These are phyloP conservation scores for Juglanconis juglandina DNA, from an alignment of 2,329 filamentous ascomycete species.

Conservation along the genomic window DNA sequence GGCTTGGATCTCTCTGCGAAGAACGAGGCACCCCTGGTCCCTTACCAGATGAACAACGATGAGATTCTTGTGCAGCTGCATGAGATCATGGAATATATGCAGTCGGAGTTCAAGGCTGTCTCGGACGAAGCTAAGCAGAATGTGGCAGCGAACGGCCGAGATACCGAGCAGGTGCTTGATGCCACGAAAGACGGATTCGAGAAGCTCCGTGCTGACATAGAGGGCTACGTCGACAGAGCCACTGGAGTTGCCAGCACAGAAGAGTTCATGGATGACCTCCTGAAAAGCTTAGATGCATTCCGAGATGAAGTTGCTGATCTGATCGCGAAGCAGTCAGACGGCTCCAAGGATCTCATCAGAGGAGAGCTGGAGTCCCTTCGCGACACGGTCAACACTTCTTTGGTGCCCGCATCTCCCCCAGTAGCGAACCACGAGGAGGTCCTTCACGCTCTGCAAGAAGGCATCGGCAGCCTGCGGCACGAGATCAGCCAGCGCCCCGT, in stretches of 20 bases:
- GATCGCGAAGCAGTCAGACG: slow-evolving; percentile 45
- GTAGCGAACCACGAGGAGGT: slow-evolving; percentile 58
- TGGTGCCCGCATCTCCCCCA: slow-evolving; percentile 56
- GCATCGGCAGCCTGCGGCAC: slow-evolving; percentile 69
- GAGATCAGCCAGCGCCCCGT: slow-evolving; percentile 67
- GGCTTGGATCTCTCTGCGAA: slow-evolving; percentile 23
- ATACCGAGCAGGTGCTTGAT: slow-evolving; percentile 85
- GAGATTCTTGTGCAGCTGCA: slow-evolving; percentile 55
- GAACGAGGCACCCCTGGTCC: slow-evolving; percentile 18
- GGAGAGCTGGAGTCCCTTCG: slow-evolving; percentile 80
- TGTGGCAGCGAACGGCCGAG: slow-evolving; percentile 71
- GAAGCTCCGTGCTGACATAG: slow-evolving; percentile 73
- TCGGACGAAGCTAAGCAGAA: slow-evolving; percentile 71
- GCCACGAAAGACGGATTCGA: slow-evolving; percentile 86
- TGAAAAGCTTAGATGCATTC: slow-evolving; percentile 63
- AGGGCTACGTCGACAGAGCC: slow-evolving; percentile 72
- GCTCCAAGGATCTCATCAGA: slow-evolving; percentile 67
- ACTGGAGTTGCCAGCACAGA: slow-evolving; percentile 69
- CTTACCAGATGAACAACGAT: slow-evolving; percentile 35
- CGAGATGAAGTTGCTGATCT: slow-evolving; percentile 65
- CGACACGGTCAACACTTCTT: slow-evolving; percentile 68
- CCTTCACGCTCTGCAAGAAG: slow-evolving; percentile 65
- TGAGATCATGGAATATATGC: slow-evolving; percentile 63
- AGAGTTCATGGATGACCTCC: slow-evolving; percentile 70
- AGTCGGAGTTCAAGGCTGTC: slow-evolving; percentile 55